Conservation (phyloP, 192 early-diverging fungal species). For the Gamsiella multidivaricata region DNA sequence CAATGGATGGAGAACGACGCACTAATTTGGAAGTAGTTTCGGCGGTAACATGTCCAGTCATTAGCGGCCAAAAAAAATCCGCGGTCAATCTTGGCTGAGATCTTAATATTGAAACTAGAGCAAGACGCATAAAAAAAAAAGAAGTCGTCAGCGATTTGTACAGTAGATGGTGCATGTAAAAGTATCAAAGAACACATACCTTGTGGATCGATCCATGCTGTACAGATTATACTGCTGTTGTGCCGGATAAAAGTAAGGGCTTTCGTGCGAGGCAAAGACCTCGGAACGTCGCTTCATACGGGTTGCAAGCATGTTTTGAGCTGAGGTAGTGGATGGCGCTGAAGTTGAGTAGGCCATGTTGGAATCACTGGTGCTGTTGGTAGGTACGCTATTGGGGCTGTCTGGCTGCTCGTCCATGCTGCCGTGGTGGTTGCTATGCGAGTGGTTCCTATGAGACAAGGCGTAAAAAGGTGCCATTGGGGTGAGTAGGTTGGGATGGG, state of each 20-base stretch:
- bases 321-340: constrained; percentile 23
- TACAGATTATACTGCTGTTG: constrained; percentile 73
- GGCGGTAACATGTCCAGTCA: constrained; percentile 95
- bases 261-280: constrained; percentile 61
- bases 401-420: constrained; percentile 31
- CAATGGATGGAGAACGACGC: constrained; percentile 69
- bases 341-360: constrained; percentile 19
- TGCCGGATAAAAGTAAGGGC: constrained; percentile 77
- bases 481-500: not conserved
- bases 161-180: too few species aligned
- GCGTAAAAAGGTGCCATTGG: too few species aligned
- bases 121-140: not conserved
- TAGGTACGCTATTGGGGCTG: constrained; percentile 26
- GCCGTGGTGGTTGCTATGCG: constrained; percentile 27
- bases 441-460: constrained; percentile 21
- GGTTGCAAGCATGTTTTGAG: not conserved
- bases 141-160: not conserved
- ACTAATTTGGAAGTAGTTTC: constrained; percentile 94
- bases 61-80: constrained; percentile 91
- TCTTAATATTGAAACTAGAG: constrained; percentile 62
- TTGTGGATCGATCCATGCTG: constrained; percentile 68
- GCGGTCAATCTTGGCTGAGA: constrained; percentile 88
- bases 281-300: constrained; percentile 33
- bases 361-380: constrained; percentile 12
- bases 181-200: constrained; percentile 36